phyloP scores from a whole-genome alignment of 129 eudicot species.

The Flaveria linearis region DNA sequence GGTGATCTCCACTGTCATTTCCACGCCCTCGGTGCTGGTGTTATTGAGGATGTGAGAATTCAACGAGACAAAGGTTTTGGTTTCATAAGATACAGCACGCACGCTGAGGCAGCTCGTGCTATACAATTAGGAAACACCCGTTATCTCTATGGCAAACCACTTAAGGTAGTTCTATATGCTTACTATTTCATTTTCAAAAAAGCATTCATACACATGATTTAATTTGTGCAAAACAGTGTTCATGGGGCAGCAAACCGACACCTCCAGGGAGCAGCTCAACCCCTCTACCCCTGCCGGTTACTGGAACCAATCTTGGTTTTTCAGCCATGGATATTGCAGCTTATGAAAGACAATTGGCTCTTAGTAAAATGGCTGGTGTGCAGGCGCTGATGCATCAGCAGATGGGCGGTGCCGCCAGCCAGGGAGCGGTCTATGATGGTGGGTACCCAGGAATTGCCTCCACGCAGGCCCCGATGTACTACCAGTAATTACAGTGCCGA shows the following conservation, averaged over 20 bases:
- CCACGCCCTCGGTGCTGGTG: conserved; percentile 75
- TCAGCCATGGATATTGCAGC: conserved; percentile 49
- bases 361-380: conserved; percentile 54
- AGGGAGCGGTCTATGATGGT: conserved; percentile 60
- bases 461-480: conserved; percentile 68
- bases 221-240: conserved; percentile 42
- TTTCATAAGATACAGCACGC: conserved; percentile 65
- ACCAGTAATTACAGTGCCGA: conserved; percentile 41
- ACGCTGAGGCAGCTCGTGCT: conserved; percentile 78
- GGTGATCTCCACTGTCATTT: conserved; percentile 84
- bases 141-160: conserved; percentile 63
- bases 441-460: conserved; percentile 57
- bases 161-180: conserved; percentile 46
- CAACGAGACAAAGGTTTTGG: conserved; percentile 85
- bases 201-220: neutral
- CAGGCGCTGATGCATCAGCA: conserved; percentile 56
- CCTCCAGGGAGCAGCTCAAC: conserved; percentile 61
- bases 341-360: conserved; percentile 53
- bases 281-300: conserved; percentile 53
- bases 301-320: conserved; percentile 44
- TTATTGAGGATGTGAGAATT: conserved; percentile 79
- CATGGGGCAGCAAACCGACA: conserved; percentile 90
- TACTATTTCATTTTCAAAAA: neutral
- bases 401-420: conserved; percentile 43
- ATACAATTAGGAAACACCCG: conserved; percentile 69